Conservation (phyloP, 1,284 basidiomycete genomes). For the Leccinum glutinopallens region DNA sequence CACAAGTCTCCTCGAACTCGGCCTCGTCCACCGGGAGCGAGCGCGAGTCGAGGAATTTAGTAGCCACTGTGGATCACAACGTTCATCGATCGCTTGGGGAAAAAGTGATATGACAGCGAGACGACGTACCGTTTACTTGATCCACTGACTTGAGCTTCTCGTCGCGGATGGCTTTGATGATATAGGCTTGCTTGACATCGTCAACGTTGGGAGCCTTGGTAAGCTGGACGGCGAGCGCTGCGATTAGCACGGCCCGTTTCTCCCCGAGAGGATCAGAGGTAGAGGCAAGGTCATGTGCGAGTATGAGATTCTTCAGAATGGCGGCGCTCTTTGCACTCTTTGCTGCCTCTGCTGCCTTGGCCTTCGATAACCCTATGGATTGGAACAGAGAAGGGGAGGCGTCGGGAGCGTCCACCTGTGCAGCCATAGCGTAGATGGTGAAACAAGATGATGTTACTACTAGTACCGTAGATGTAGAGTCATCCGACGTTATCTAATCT, state of each 20-base stretch:
- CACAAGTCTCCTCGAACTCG: slow-evolving; percentile 82
- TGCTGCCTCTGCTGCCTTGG: slow-evolving; percentile 83
- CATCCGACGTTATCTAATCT: slow-evolving; percentile 1
- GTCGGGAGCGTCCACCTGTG: slow-evolving; percentile 12
- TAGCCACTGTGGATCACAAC: slow-evolving; percentile 57
- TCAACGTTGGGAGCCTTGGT: slow-evolving; percentile 52
- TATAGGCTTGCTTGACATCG: slow-evolving; percentile 63
- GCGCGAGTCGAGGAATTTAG: slow-evolving; percentile 74
- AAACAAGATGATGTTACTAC: neutral
- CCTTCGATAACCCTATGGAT: slow-evolving; percentile 75
- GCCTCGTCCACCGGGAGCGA: slow-evolving; percentile 64
- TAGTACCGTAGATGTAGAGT: neutral
- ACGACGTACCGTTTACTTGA: slow-evolving; percentile 78
- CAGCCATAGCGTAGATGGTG: neutral
- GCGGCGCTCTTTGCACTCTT: slow-evolving; percentile 78
- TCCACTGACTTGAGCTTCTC: slow-evolving; percentile 81
- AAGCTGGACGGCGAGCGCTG: slow-evolving; percentile 68
- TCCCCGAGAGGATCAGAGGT: slow-evolving; percentile 59
- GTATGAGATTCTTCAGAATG: slow-evolving; percentile 73
- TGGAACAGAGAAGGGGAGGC: slow-evolving; percentile 65
- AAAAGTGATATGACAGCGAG: slow-evolving; percentile 4
- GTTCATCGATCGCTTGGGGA: slow-evolving; percentile 4
- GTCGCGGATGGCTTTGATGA: slow-evolving; percentile 70
- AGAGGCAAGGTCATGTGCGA: slow-evolving; percentile 52
- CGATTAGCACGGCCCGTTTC: slow-evolving; percentile 77